phyloP scores from a whole-genome alignment of 192 early-diverging fungal species.

The Backusella westeae region DNA sequence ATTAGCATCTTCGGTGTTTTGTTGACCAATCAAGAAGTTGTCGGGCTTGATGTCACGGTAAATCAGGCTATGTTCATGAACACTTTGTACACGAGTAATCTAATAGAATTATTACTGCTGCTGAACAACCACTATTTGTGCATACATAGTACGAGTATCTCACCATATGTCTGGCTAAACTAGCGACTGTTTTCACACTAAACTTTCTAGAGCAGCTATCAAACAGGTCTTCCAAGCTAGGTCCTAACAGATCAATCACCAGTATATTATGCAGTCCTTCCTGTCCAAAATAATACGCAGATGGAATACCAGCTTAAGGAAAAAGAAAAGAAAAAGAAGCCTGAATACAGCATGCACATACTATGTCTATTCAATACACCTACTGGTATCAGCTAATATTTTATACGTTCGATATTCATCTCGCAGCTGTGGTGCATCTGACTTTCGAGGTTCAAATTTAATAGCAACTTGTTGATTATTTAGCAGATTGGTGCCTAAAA shows the following conservation, averaged over 20 bases:
- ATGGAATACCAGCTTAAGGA: constrained; percentile 76
- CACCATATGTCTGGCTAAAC: constrained; percentile 96
- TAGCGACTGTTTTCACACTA: constrained; percentile 90
- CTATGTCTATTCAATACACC: constrained; percentile 7
- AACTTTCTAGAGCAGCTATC: constrained; percentile 94
- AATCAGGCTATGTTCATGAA: constrained; percentile 93
- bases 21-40: constrained; percentile 94
- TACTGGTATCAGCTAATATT: constrained; percentile 71
- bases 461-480: constrained; percentile 93
- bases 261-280: constrained; percentile 96
- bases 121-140: not conserved
- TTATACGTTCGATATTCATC: constrained; percentile 97
- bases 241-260: constrained; percentile 92
- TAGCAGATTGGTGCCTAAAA: constrained; percentile 75
- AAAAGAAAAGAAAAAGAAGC: constrained; percentile 4
- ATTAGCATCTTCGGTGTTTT: constrained; percentile 54
- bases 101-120: constrained; percentile 16
- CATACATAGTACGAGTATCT: not conserved
- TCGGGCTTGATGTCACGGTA: constrained; percentile 99
- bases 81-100: constrained; percentile 78
- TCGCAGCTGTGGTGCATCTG: constrained; percentile 93
- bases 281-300: constrained; percentile 93
- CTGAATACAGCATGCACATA: not conserved
- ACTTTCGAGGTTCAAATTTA: constrained; percentile 97
- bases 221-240: constrained; percentile 94